phyloP scores from a whole-genome alignment of 805 yeast genomes.

The Saturnispora saitoi region DNA sequence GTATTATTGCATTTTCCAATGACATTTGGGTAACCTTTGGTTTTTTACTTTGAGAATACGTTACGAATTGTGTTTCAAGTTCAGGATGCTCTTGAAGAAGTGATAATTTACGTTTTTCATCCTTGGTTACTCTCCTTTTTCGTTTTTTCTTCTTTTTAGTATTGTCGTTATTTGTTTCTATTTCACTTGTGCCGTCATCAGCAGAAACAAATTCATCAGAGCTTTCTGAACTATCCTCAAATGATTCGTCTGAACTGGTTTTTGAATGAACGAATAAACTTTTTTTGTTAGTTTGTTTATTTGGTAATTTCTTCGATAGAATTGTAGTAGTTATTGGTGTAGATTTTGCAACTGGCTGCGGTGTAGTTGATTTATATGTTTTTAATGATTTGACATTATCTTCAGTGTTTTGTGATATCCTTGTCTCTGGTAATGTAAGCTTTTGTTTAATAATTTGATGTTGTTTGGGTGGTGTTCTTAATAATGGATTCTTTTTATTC shows the following conservation, averaged over 20 bases:
- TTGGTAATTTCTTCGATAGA: not conserved
- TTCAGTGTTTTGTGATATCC: not conserved
- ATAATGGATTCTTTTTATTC: not conserved
- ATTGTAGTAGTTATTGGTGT: not conserved
- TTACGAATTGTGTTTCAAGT: not conserved
- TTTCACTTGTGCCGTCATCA: not conserved
- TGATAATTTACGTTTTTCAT: not conserved
- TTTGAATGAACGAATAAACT: not conserved
- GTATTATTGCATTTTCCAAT: not conserved
- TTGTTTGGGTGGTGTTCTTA: not conserved
- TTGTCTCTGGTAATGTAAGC: not conserved
- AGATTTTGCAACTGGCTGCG: not conserved
- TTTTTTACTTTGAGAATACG: not conserved
- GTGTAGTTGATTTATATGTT: not conserved
- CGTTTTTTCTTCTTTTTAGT: not conserved
- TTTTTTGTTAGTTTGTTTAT: not conserved
- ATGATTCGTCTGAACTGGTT: not conserved
- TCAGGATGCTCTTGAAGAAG: conserved; percentile 1
- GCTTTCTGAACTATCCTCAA: not conserved
- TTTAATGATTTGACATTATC: not conserved
- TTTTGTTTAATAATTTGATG: not conserved
- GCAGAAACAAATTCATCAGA: conserved; percentile 2
- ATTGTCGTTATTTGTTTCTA: not conserved
- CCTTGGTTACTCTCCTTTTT: not conserved
- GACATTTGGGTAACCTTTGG: not conserved